phyloP scores from a whole-genome alignment of 148 eudicot species.

The Spergularia marina region DNA sequence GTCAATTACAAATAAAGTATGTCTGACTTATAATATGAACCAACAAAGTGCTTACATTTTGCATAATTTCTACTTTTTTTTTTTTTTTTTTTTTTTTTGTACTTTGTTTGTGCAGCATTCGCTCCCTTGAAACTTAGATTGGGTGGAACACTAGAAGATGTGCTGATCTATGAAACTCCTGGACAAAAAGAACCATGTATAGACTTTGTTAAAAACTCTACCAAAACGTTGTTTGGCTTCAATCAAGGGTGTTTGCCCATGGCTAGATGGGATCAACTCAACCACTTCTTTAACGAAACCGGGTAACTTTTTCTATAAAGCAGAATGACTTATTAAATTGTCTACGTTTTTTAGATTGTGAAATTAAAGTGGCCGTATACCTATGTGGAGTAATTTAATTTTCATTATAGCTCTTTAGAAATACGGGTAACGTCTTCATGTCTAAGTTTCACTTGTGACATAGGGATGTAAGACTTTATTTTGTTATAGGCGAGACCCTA shows the following conservation, averaged over 20 bases:
- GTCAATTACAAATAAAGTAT: too few species aligned
- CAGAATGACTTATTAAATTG: neutral
- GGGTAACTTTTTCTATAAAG: slow-evolving; percentile 30
- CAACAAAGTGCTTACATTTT: too few species aligned
- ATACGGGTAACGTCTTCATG: too few species aligned
- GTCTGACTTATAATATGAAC: too few species aligned
- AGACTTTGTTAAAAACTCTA: slow-evolving; percentile 26
- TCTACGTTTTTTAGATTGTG: neutral
- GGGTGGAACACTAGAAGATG: slow-evolving; percentile 66
- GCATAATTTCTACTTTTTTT: too few species aligned
- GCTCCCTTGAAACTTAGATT: slow-evolving; percentile 60
- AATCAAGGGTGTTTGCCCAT: slow-evolving; percentile 53
- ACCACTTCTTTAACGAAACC: slow-evolving; percentile 46
- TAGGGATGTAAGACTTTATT: too few species aligned
- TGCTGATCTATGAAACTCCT: slow-evolving; percentile 38
- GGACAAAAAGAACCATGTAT: slow-evolving; percentile 32
- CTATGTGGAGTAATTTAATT: too few species aligned
- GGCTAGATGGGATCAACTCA: slow-evolving; percentile 65
- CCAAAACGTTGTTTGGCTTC: slow-evolving; percentile 38
- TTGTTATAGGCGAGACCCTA: too few species aligned
- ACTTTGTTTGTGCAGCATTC: slow-evolving; percentile 44
- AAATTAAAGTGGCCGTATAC: too few species aligned
- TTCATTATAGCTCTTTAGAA: too few species aligned
- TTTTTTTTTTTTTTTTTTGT: too few species aligned
- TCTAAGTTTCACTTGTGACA: too few species aligned